Evolutionary conservation across 352 stramenopile species (phyloP).

Genomic region (Pythium dissotocum): DNA sequence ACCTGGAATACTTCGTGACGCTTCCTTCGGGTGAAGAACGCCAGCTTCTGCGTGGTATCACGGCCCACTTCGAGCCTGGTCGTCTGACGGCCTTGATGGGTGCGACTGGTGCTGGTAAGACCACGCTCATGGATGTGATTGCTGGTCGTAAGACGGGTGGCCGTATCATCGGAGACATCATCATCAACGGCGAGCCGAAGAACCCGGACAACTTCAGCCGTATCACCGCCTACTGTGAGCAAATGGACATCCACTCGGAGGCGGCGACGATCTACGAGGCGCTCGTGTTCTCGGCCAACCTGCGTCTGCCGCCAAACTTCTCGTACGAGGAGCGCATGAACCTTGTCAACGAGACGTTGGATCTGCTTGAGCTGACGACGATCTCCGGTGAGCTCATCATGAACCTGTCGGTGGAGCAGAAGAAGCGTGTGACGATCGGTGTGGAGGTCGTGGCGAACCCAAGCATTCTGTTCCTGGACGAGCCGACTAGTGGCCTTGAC

Average conservation of each 20-base stretch:
- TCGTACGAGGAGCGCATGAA: constrained; percentile 45
- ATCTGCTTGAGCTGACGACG: constrained; percentile 49
- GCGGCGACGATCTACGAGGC: constrained; percentile 87
- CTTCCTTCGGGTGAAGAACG: constrained; percentile 50
- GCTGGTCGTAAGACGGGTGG: constrained; percentile 72
- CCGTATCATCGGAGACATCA: constrained; percentile 82
- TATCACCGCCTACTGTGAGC: constrained; percentile 90
- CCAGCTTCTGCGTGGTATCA: constrained; percentile 43
- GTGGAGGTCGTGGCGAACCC: constrained; percentile 92
- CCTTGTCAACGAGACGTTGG: constrained; percentile 53
- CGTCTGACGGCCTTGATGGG: constrained; percentile 81
- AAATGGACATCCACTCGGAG: constrained; percentile 80
- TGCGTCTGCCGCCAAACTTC: constrained; percentile 70
- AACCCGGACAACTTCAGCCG: constrained; percentile 77
- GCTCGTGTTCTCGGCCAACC: constrained; percentile 87
- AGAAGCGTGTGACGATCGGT: constrained; percentile 92
- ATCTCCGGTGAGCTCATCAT: constrained; percentile 69
- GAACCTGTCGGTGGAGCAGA: constrained; percentile 83
- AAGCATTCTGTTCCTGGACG: constrained; percentile 93
- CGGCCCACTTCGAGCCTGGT: constrained; percentile 55
- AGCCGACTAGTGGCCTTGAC: constrained; percentile 90
- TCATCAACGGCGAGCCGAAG: constrained; percentile 89
- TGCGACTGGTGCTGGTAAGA: constrained; percentile 56
- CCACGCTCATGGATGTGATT: constrained; percentile 71
- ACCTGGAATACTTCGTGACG: constrained; percentile 55